Evolutionary conservation across 2,329 filamentous ascomycete species (phyloP).

Genomic region (Phialocephala subalpina): DNA sequence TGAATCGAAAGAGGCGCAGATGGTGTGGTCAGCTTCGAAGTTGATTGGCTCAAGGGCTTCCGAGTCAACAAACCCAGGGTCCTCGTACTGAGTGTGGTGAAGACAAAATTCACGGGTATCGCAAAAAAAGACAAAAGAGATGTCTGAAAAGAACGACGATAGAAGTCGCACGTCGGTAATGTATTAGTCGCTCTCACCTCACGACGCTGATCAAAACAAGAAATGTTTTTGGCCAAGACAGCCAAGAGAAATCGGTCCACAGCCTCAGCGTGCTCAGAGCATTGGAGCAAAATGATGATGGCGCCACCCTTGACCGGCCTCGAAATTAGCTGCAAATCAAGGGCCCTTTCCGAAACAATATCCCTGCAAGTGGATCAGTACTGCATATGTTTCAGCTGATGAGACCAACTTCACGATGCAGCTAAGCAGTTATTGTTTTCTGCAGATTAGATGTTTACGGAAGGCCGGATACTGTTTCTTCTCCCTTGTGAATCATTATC

Average conservation of each 20-base stretch:
- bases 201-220: neutral
- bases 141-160: neutral
- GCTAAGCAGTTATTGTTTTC: neutral
- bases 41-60: conserved; percentile 9
- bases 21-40: conserved; percentile 16
- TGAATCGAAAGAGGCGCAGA: conserved; percentile 6
- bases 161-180: neutral
- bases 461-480: neutral
- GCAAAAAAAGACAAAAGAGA: neutral
- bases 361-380: conserved; percentile 5
- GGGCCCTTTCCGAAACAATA: neutral
- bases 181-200: neutral
- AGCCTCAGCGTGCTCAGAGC: neutral
- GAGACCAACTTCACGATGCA: neutral
- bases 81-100: neutral
- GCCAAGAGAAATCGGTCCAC: conserved; percentile 4
- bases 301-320: neutral
- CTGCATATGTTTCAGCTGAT: neutral
- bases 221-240: neutral
- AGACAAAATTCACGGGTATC: neutral
- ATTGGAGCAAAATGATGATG: conserved; percentile 8
- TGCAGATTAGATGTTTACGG: neutral
- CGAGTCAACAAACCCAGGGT: conserved; percentile 11
- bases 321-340: conserved; percentile 8
- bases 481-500: too few relatives aligned